Base-by-base conservation (phyloP, 2,329 filamentous ascomycete species). In the Penicillium sp. region DNA sequence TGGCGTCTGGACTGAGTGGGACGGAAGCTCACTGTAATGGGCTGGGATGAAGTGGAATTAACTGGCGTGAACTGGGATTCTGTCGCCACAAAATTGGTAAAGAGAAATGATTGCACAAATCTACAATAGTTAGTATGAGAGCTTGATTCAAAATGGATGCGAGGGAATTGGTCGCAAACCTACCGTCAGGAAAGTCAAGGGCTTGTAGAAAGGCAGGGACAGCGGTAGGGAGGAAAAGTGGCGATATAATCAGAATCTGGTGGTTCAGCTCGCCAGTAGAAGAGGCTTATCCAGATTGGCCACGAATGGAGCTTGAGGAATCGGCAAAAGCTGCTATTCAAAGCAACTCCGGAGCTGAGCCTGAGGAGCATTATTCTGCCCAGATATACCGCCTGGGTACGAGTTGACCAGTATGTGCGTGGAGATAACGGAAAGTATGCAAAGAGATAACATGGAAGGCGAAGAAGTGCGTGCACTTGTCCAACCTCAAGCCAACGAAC, bases 351-450 rank as follows among this genome's bases (percentile, higher is more conserved):
- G 29, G n/a, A 56, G 47, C 41, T 41, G 45, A 55, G 36, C n/a
- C 21, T 50, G 52, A 41, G 17, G 17, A 19, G 27, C 42, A 53
- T 48, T 52, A 66, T 74, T 74, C 56, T 74, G 71, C 71, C 65
- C 2, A 1, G 0, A 10, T 15, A 6, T 17, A 57, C 55, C 55
- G 55, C 43, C 17, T 25, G 0, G 19, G 1, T 7, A 19, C 1
- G 21, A 25, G 19, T 10, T 13, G 36, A 0, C 31, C 12, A 6
- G 7, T 2, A 17, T n/a, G n/a, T n/a, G n/a, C n/a, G n/a, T n/a
- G n/a, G n/a, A n/a, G n/a, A n/a, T n/a, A n/a, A n/a, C n/a, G n/a
- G n/a, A n/a, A n/a, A n/a, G n/a, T 33, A 33, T 6, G 31, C 12
- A 33, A 31, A 33, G 12, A 6, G 31, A 13, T 33, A 33, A 13